A percentile compares a stretch with the other conserved stretches of the same genome.
Conservation (phyloP, 768 basidiomycete species). For the Russula compacta region DNA sequence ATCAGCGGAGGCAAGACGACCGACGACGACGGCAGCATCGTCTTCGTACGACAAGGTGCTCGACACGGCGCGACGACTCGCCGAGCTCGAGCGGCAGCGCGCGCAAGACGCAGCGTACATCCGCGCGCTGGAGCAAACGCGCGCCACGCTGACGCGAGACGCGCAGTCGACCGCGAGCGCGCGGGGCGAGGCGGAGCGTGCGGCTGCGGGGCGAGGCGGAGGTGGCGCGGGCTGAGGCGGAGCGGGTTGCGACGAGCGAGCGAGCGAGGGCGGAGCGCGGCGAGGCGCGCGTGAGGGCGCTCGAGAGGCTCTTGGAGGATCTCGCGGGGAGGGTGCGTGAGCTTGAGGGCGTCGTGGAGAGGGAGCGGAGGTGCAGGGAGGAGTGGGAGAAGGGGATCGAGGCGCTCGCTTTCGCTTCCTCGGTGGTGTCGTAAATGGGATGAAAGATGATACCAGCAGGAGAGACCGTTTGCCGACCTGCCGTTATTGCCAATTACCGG, state of each 20-base stretch:
- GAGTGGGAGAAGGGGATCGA: constrained; percentile 10
- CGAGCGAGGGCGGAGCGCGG: constrained; percentile 4
- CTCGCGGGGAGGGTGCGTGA: background rate
- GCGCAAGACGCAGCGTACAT: constrained; percentile 6
- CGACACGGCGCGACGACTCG: constrained; percentile 6
- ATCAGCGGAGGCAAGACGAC: too few relatives aligned
- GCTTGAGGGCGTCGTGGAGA: background rate
- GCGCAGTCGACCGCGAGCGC: background rate
- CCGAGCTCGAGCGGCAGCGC: constrained; percentile 2
- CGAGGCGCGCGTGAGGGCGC: background rate
- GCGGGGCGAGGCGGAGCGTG: background rate
- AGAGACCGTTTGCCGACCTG: too few relatives aligned
- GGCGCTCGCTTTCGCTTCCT: background rate
- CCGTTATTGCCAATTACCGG: too few relatives aligned
- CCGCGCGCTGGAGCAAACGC: constrained; percentile 2
- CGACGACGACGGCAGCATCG: background rate
- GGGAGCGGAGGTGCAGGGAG: background rate
- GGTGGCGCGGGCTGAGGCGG: background rate
- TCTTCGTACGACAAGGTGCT: constrained; percentile 1
- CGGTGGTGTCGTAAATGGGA: background rate
- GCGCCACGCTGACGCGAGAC: background rate
- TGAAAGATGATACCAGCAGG: too few relatives aligned
- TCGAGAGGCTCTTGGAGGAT: background rate
- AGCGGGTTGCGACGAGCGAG: background rate
- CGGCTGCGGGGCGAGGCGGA: background rate